Base-by-base conservation (phyloP, 2,329 filamentous ascomycete species). In the Penicillium brasilianum region DNA sequence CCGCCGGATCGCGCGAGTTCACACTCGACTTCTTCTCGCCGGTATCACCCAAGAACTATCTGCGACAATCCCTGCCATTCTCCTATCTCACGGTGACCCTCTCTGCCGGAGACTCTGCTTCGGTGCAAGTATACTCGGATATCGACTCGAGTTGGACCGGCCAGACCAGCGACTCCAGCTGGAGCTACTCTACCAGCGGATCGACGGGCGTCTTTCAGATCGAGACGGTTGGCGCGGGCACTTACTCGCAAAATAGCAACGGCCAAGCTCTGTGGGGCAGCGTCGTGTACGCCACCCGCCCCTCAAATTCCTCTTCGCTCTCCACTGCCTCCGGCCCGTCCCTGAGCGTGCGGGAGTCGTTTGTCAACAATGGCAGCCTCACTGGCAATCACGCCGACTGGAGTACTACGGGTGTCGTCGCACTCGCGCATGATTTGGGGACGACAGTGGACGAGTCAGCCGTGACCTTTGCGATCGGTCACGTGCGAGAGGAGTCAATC, bases 1-100 rank as follows among this genome's bases (percentile, higher is more conserved):
- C 67, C 39, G 78, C 77, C 1, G 73, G 74, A 4, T 59, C 66
- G n/a, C 70, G 69, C 9, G 70, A 61, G 11, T 72, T 79, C 57
- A 72, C 67, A 1, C 66, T 80, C 14, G 77, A 80, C 58, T 80
- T 79, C 62, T 76, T 80, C 59, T 80, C 78, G 20, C 78, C 77
- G 1, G 73, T 79, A 0, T 77, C 74, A 11, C 76, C 76, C 14
- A 70, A 71, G n/a, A 72, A 79, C 54, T 72, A 75, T 52, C 61
- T 75, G 7, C 74, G 77, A 8, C 77, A 80, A 60, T 78, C 76
- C 11, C 66, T 78, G 39, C 77, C 78, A 7, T 80, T 77, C 60
- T 64, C 72, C 51, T 80, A 79, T 55, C 69, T 80, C n/a, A 80
- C 76, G 1, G 73, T 78, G 16, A 74, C 76, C 16, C 71, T 71